Percentiles rank a stretch among this genome's conserved stretches.
These are phyloP conservation scores for Fusarium coicis DNA, from an alignment of 2,329 filamentous ascomycete genomes.

Conservation along the genomic window DNA sequence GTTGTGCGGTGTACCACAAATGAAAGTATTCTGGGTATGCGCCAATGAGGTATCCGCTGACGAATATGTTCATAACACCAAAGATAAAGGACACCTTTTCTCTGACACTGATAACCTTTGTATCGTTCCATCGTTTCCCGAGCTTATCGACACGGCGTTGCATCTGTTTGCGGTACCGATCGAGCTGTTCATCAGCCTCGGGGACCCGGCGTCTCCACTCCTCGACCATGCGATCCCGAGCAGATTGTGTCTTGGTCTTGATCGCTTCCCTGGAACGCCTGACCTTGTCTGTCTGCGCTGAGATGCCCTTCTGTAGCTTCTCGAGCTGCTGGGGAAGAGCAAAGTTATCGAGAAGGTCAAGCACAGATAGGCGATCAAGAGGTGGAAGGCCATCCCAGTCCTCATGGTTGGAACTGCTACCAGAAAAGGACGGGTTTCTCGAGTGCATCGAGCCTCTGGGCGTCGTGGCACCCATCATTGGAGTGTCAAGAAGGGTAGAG, in stretches of 20 bases:
- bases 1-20: conserved; percentile 88
- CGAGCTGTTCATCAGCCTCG: conserved; percentile 89
- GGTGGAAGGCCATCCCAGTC: conserved; percentile 90
- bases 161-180: conserved; percentile 90
- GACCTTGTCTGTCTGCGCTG: conserved; percentile 85
- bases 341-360: conserved; percentile 95
- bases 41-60: conserved; percentile 93
- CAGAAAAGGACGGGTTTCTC: conserved; percentile 83
- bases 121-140: conserved; percentile 87
- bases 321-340: conserved; percentile 90
- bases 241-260: conserved; percentile 78
- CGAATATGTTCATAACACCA: conserved; percentile 96
- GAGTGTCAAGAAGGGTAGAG: conserved; percentile 59
- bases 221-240: conserved; percentile 90
- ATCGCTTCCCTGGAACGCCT: conserved; percentile 83
- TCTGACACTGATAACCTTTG: conserved; percentile 84
- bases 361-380: conserved; percentile 87
- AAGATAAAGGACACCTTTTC: conserved; percentile 98
- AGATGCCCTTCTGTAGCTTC: conserved; percentile 85
- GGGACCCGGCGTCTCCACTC: conserved; percentile 91
- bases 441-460: conserved; percentile 70
- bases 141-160: conserved; percentile 88
- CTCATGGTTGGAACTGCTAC: conserved; percentile 85
- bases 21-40: conserved; percentile 88
- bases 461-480: conserved; percentile 59